A percentile compares a stretch with the other conserved stretches of the same genome.
phyloP scores from a whole-genome alignment of 768 basidiomycete species.

The Auriscalpium orientale region DNA sequence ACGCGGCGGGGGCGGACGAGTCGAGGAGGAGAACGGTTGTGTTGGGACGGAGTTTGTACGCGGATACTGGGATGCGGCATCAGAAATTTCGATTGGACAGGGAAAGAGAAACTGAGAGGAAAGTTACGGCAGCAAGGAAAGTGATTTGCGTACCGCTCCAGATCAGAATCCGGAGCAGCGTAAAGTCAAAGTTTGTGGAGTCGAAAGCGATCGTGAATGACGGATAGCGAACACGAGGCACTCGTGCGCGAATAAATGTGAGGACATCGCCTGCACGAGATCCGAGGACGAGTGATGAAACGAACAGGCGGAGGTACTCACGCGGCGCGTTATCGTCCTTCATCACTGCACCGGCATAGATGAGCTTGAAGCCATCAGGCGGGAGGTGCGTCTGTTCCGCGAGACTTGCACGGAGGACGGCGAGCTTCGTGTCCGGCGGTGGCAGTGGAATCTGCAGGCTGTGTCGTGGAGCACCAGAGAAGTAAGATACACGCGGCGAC shows the following conservation, averaged over 20 bases:
- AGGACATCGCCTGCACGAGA: not conserved
- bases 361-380: conserved; percentile 67
- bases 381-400: conserved; percentile 73
- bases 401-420: conserved; percentile 49
- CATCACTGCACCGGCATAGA: conserved; percentile 87
- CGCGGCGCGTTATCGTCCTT: conserved; percentile 68
- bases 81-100: too few relatives aligned
- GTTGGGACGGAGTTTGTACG: conserved; percentile 64
- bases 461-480: conserved; percentile 1
- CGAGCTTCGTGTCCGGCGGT: conserved; percentile 48
- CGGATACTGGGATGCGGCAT: conserved; percentile 42
- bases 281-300: not conserved
- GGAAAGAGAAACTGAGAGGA: too few relatives aligned
- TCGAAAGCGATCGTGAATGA: too few relatives aligned
- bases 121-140: too few relatives aligned
- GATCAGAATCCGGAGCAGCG: too few relatives aligned
- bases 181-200: too few relatives aligned
- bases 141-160: too few relatives aligned
- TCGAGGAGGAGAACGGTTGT: conserved; percentile 63
- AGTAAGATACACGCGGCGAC: not conserved
- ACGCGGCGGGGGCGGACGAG: conserved; percentile 19
- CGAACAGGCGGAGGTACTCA: conserved; percentile 26
- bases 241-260: too few relatives aligned
- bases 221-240: too few relatives aligned
- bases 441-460: conserved; percentile 51